Base-by-base conservation (phyloP, 495 filamentous ascomycete genomes). In the Aspergillus hancockii region DNA sequence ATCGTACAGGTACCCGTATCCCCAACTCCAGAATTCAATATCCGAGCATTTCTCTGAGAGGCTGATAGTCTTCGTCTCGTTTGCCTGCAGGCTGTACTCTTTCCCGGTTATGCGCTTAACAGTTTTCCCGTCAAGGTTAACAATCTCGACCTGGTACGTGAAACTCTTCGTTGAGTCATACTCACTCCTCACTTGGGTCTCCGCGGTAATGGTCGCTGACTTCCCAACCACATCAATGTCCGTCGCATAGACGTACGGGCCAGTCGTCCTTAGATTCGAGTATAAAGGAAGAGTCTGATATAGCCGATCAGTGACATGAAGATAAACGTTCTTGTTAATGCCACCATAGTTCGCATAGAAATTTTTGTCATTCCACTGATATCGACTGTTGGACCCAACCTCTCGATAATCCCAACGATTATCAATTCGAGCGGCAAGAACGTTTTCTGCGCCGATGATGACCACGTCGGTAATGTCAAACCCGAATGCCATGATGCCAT, bases 401-500 rank as follows among this genome's bases (percentile, higher is more conserved):
- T 52, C 50, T 1, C 50, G 50, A 21, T 52, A 52, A 10, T 32
- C 25, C 50, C 50, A 52, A 18, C 30, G n/a, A 9, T 36, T 52
- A 12, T 52, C 50, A 25, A 52, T 52, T 9, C 50, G 50, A 5
- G 25, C 28, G 1, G 50, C 50, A 14, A 52, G 50, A 5, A 52
- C 50, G 21, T 52, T 52, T 25, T 52, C n/a, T 1, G 4, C 25
- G 16, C 30, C 28, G 7, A 32, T 18, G 10, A n/a, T 18, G 25
- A 52, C n/a, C 8, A 5, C 31, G n/a, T 52, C 30, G 5, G 50
- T 52, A 25, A 52, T 52, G 50, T 52, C 50, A 10, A 52, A 52
- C 8, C 50, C 50, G 18, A 52, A 52, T 4, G 49, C 56, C 49
- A 59, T 59, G 5, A 59, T 49, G 14, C 56, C 49, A 47, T 59